phyloP scores from a whole-genome alignment of 1,284 basidiomycete species.

The Singerocomus rubriflavus region DNA sequence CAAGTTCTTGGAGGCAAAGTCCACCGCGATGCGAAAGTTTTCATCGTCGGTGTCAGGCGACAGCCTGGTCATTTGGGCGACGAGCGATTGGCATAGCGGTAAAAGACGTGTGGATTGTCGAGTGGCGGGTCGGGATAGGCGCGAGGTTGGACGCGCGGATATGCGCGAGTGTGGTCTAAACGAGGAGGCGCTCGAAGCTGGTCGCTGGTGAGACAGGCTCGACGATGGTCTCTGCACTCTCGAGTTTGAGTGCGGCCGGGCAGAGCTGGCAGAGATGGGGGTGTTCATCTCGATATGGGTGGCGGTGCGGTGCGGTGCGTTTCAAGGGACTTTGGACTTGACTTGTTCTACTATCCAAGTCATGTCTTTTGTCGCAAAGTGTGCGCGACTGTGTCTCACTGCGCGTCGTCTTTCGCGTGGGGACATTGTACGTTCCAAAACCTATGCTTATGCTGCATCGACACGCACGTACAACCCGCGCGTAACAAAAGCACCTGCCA shows the following conservation, averaged over 20 bases:
- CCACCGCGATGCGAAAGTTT: slow-evolving; percentile 48
- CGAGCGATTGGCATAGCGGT: slow-evolving; percentile 53
- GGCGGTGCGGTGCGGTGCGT: slow-evolving; percentile 18
- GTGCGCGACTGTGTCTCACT: slow-evolving; percentile 8
- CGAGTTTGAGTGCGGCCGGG: slow-evolving; percentile 19
- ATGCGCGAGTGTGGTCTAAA: slow-evolving; percentile 51
- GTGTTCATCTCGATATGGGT: slow-evolving; percentile 22
- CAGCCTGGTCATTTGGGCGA: slow-evolving; percentile 49
- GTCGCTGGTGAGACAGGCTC: slow-evolving; percentile 33
- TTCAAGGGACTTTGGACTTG: too few relatives aligned
- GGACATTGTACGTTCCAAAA: neutral
- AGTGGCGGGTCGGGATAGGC: slow-evolving; percentile 42
- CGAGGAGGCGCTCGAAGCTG: slow-evolving; percentile 39
- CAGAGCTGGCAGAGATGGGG: slow-evolving; percentile 13
- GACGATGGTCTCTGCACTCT: slow-evolving; percentile 32
- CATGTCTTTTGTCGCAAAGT: slow-evolving; percentile 21
- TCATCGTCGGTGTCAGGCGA: slow-evolving; percentile 39
- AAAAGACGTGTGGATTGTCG: slow-evolving; percentile 48
- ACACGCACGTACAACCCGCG: slow-evolving; percentile 23
- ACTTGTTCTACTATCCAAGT: too few relatives aligned
- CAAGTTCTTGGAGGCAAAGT: slow-evolving; percentile 49
- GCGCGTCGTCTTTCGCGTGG: slow-evolving; percentile 7
- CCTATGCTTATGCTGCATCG: slow-evolving; percentile 16
- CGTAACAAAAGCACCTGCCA: slow-evolving; percentile 28
- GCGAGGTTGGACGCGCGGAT: slow-evolving; percentile 50